These are phyloP conservation scores for Colletotrichum cereale DNA, from an alignment of 2,329 filamentous ascomycete species.

Conservation along the genomic window DNA sequence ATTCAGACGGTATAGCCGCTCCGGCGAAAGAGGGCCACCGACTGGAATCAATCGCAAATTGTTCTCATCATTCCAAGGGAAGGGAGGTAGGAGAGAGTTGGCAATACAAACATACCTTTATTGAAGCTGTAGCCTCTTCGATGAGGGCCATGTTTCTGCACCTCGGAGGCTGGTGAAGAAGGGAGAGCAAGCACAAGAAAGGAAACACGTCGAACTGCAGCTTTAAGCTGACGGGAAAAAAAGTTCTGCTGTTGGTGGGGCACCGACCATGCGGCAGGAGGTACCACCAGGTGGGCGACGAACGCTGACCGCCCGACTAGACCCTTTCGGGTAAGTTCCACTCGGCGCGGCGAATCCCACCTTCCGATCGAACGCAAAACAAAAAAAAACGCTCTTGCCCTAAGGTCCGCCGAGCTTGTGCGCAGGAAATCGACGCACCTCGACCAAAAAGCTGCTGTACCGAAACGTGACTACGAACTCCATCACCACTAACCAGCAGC, in stretches of 20 bases:
- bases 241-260: constrained; percentile 32
- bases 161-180: constrained; percentile 18
- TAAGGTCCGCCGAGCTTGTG: constrained; percentile 16
- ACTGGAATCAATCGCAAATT: constrained; percentile 98
- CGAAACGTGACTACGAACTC: constrained; percentile 29
- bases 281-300: background rate
- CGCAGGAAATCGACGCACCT: constrained; percentile 14
- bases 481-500: constrained; percentile 39
- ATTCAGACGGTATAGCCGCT: constrained; percentile 81
- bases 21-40: constrained; percentile 91
- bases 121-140: background rate
- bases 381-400: constrained; percentile 7
- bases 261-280: background rate
- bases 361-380: background rate
- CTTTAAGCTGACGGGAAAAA: constrained; percentile 24
- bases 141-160: background rate
- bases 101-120: constrained; percentile 44
- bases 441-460: constrained; percentile 19
- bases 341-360: constrained; percentile 31
- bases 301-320: constrained; percentile 20
- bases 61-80: constrained; percentile 80
- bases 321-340: background rate
- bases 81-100: constrained; percentile 12
- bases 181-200: background rate
- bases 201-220: background rate